Conservation (phyloP, 2,329 filamentous ascomycete genomes). For the Penicillium crustosum region DNA sequence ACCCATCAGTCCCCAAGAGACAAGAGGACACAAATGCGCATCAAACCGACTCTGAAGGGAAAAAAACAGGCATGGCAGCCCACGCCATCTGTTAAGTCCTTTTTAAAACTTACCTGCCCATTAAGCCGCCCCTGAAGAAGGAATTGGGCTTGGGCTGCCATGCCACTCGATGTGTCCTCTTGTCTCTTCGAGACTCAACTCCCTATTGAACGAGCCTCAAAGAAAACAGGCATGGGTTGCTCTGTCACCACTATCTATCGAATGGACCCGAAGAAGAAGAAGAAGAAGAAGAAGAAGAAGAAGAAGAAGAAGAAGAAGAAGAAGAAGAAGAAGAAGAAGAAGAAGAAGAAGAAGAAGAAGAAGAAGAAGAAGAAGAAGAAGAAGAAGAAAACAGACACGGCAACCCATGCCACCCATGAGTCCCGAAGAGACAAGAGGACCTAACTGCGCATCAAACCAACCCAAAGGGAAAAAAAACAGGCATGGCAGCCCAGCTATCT, state of each 20-base stretch:
- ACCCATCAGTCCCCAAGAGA: not conserved
- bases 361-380: not conserved
- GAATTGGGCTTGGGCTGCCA: not conserved
- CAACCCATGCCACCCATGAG: not conserved
- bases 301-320: not conserved
- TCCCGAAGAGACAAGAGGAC: not conserved
- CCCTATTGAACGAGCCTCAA: not conserved
- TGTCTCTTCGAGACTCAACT: not conserved
- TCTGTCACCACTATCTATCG: not conserved
- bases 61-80: not conserved
- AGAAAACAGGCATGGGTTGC: not conserved
- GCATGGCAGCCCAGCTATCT: no score
- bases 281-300: not conserved
- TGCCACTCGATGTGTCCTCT: not conserved
- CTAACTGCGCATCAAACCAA: no score
- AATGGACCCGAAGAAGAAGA: not conserved
- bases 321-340: not conserved
- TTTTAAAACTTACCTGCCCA: no score
- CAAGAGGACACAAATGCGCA: not conserved
- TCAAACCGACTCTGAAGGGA: not conserved
- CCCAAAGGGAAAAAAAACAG: no score
- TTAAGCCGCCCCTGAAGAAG: not conserved
- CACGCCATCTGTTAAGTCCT: not conserved
- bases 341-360: not conserved
- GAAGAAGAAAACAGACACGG: not conserved